These are phyloP conservation scores for Ogataea naganishii DNA, from an alignment of 805 yeast genomes.

Conservation along the genomic window DNA sequence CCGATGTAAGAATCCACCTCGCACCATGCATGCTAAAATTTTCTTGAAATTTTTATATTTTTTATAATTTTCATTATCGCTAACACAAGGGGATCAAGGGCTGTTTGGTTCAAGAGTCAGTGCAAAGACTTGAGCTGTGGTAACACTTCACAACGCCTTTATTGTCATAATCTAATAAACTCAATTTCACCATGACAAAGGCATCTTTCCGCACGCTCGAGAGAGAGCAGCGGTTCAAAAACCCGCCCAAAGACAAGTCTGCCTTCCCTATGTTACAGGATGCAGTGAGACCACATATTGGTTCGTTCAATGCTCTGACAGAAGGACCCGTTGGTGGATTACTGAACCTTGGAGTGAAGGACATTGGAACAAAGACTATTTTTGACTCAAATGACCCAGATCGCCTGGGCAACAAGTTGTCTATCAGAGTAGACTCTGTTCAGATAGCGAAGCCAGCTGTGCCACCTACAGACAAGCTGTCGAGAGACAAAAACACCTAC, in stretches of 20 bases:
- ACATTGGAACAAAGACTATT: constrained; percentile 78
- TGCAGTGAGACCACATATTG: constrained; percentile 92
- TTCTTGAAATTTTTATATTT: too few relatives aligned
- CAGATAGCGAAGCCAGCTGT: constrained; percentile 81
- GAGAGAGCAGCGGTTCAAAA: constrained; percentile 74
- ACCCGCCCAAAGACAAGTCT: constrained; percentile 83
- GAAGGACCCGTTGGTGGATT: constrained; percentile 84
- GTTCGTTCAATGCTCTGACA: constrained; percentile 91
- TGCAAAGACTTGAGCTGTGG: too few relatives aligned
- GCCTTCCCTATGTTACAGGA: constrained; percentile 77
- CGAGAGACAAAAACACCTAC: constrained; percentile 66
- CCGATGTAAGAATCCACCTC: too few relatives aligned
- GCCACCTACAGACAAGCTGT: constrained; percentile 58
- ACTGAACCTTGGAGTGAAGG: constrained; percentile 75
- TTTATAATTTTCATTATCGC: constrained; percentile 1
- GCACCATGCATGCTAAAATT: constrained; percentile 3
- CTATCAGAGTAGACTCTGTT: constrained; percentile 80
- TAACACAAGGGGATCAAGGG: too few relatives aligned
- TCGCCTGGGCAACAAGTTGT: constrained; percentile 77
- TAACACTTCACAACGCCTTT: too few relatives aligned
- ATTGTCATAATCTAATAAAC: too few relatives aligned
- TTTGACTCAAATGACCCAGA: constrained; percentile 69
- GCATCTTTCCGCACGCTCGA: constrained; percentile 77
- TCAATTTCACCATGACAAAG: constrained; percentile 24
- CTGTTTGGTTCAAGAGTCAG: too few relatives aligned